Percentiles rank a stretch among this genome's conserved stretches.
Evolutionary conservation across 306 rosid species (phyloP).

Genomic region (Quercus variabilis): DNA sequence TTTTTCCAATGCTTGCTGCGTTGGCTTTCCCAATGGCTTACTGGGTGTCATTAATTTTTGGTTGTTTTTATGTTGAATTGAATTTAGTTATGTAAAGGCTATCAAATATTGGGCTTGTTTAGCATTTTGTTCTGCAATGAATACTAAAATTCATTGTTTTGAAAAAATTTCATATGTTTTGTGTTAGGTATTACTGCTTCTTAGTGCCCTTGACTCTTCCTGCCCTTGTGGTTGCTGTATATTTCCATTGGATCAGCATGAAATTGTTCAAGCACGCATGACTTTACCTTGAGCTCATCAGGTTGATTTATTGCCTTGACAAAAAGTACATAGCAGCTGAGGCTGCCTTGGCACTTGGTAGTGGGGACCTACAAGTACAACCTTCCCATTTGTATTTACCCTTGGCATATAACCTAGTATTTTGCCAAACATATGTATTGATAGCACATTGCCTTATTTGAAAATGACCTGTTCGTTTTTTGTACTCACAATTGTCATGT

Average conservation of each 20-base stretch:
- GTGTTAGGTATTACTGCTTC: constrained; percentile 74
- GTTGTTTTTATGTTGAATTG: neutral
- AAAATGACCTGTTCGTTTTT: too few species aligned
- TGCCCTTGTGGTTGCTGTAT: constrained; percentile 64
- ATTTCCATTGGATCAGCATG: constrained; percentile 93
- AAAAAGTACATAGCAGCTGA: too few species aligned
- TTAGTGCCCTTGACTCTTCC: constrained; percentile 87
- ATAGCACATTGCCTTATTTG: neutral
- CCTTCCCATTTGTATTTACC: neutral
- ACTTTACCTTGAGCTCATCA: neutral
- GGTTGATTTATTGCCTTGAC: neutral
- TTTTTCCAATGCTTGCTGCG: neutral
- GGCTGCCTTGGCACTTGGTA: too few species aligned
- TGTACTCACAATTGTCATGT: too few species aligned
- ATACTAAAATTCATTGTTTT: neutral
- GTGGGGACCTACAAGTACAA: neutral
- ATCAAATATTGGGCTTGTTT: neutral
- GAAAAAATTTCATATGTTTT: neutral
- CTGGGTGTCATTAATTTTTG: neutral
- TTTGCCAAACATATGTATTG: neutral
- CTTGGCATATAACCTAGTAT: neutral
- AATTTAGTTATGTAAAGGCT: neutral
- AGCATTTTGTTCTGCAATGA: neutral
- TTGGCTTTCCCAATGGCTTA: neutral
- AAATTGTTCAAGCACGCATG: constrained; percentile 91